These are phyloP conservation scores for Auricularia sp. DNA, from an alignment of 768 basidiomycete genomes.

Conservation along the genomic window DNA sequence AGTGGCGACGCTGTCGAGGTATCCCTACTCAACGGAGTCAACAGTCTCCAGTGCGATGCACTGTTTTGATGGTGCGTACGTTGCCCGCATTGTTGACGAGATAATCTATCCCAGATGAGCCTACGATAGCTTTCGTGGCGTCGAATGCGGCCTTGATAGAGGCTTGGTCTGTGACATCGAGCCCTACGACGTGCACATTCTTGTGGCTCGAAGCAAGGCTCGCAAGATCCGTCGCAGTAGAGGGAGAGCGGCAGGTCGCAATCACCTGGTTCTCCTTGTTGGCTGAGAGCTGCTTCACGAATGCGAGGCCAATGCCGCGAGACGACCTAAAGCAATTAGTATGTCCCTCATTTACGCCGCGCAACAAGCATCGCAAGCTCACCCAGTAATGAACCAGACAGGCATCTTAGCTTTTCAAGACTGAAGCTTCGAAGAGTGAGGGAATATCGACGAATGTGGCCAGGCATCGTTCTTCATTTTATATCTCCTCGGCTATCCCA, in stretches of 20 bases:
- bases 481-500: no score
- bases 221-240: constrained; percentile 12
- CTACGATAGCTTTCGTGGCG: constrained; percentile 19
- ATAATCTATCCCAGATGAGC: constrained; percentile 26
- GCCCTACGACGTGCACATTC: constrained; percentile 22
- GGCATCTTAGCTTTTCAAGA: neutral
- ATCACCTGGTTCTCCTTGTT: constrained; percentile 15
- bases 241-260: constrained; percentile 17
- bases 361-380: neutral
- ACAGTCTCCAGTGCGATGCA: no score
- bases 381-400: constrained; percentile 13
- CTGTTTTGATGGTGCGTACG: constrained; percentile 9
- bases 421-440: no score
- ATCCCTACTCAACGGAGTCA: no score
- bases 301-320: constrained; percentile 14
- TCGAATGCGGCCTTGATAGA: constrained; percentile 19
- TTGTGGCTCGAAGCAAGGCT: constrained; percentile 15
- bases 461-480: no score
- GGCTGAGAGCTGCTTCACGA: constrained; percentile 11
- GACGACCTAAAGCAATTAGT: constrained; percentile 9
- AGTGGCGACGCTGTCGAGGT: constrained; percentile 9
- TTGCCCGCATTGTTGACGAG: constrained; percentile 32
- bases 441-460: no score
- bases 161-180: constrained; percentile 22
- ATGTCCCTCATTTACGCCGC: neutral